Conservation (phyloP, 352 stramenopile genomes). For the Discostella stelligera region DNA sequence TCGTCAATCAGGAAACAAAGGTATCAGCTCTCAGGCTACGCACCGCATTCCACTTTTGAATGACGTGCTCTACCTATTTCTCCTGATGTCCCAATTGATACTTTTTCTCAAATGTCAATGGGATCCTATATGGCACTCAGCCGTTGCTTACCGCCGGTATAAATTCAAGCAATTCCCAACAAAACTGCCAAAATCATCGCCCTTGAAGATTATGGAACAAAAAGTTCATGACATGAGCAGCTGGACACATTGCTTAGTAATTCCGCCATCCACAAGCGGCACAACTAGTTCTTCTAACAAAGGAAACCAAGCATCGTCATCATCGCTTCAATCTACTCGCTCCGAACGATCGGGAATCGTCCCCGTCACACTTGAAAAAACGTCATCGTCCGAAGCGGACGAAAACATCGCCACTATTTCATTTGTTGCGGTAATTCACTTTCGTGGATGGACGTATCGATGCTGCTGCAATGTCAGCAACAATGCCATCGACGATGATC, state of each 20-base stretch:
- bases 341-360: conserved; percentile 25
- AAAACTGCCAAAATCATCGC: not conserved
- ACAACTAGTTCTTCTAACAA: not conserved
- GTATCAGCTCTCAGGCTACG: not conserved
- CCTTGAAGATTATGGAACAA: not conserved
- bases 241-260: conserved; percentile 66
- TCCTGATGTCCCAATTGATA: conserved; percentile 56
- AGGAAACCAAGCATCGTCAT: not conserved
- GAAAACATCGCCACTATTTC: not conserved
- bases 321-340: not conserved
- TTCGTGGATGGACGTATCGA: conserved; percentile 46
- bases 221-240: conserved; percentile 26
- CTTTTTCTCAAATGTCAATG: conserved; percentile 59
- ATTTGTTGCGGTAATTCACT: conserved; percentile 27
- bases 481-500: not conserved
- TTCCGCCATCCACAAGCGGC: conserved; percentile 30
- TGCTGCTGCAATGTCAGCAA: conserved; percentile 25
- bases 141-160: conserved; percentile 46
- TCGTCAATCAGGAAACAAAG: not conserved
- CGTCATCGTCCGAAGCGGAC: not conserved
- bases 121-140: conserved; percentile 37
- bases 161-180: not conserved
- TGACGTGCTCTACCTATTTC: conserved; percentile 31
- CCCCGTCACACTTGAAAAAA: conserved; percentile 4
- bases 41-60: conserved; percentile 3